These are phyloP conservation scores for Thelonectria olida DNA, from an alignment of 2,329 filamentous ascomycete species.

Conservation along the genomic window DNA sequence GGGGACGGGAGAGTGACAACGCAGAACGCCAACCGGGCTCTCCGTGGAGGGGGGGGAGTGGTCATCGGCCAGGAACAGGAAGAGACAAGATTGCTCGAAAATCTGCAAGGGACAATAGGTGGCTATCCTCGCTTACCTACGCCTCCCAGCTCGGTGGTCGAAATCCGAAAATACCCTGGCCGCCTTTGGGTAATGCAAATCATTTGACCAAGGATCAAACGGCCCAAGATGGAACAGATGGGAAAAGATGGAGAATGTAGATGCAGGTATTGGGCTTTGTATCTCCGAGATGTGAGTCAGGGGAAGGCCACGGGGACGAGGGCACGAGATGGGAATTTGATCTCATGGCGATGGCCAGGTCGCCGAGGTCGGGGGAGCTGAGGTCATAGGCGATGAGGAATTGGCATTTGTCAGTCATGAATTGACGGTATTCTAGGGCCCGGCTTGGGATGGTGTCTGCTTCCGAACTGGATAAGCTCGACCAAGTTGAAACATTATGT, in stretches of 20 bases:
- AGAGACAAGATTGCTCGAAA: not conserved
- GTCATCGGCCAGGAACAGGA: not conserved
- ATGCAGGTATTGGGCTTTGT: conserved; percentile 8
- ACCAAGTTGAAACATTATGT: no score
- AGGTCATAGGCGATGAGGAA: no score
- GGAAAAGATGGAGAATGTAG: not conserved
- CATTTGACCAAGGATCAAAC: not conserved
- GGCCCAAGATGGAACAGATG: not conserved
- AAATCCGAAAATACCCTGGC: conserved; percentile 9
- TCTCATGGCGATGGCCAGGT: not conserved
- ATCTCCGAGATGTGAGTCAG: conserved; percentile 5
- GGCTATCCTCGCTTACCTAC: not conserved
- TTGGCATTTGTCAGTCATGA: no score
- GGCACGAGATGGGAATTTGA: conserved; percentile 3
- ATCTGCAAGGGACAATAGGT: not conserved
- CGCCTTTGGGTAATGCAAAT: not conserved
- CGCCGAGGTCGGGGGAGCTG: not conserved
- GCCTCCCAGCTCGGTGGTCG: conserved; percentile 5
- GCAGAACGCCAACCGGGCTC: no score
- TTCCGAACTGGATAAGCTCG: no score
- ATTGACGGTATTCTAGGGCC: no score
- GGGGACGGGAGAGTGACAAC: not conserved
- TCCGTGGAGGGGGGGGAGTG: no score
- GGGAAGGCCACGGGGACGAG: not conserved
- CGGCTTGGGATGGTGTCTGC: no score